phyloP scores from a whole-genome alignment of 495 filamentous ascomycete species.

The Aspergillus olivimuriae region DNA sequence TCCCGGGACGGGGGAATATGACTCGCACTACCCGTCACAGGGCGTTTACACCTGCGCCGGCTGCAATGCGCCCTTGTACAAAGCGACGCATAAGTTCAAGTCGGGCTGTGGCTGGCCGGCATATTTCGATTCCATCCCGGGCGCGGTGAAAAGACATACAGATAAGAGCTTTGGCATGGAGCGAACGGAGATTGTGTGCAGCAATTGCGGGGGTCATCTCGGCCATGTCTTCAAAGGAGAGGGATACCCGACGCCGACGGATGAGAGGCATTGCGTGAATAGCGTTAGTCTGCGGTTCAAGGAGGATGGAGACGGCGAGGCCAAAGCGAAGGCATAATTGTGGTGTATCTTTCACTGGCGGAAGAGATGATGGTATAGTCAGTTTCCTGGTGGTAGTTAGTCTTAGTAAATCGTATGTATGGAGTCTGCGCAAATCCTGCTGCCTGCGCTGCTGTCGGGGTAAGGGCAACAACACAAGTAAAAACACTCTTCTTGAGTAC shows the following conservation, averaged over 20 bases:
- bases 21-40: conserved; percentile 68
- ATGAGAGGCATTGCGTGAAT: conserved; percentile 97
- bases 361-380: too few species aligned
- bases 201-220: conserved; percentile 89
- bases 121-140: conserved; percentile 89
- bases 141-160: conserved; percentile 73
- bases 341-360: neutral
- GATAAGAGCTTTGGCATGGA: conserved; percentile 76
- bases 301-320: conserved; percentile 46
- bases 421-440: too few species aligned
- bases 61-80: conserved; percentile 85
- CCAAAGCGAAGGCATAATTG: conserved; percentile 22
- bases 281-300: conserved; percentile 83
- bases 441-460: too few species aligned
- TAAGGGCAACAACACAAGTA: too few species aligned
- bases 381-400: too few species aligned
- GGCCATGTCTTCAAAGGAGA: conserved; percentile 98
- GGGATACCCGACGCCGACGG: conserved; percentile 80
- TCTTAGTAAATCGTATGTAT: too few species aligned
- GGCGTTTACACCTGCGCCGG: conserved; percentile 83
- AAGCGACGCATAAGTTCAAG: conserved; percentile 86
- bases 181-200: conserved; percentile 88
- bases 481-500: too few species aligned
- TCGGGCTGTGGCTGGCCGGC: conserved; percentile 97
- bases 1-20: conserved; percentile 71